Conservation (phyloP, 148 eudicot genomes). For the Spergularia marina region DNA sequence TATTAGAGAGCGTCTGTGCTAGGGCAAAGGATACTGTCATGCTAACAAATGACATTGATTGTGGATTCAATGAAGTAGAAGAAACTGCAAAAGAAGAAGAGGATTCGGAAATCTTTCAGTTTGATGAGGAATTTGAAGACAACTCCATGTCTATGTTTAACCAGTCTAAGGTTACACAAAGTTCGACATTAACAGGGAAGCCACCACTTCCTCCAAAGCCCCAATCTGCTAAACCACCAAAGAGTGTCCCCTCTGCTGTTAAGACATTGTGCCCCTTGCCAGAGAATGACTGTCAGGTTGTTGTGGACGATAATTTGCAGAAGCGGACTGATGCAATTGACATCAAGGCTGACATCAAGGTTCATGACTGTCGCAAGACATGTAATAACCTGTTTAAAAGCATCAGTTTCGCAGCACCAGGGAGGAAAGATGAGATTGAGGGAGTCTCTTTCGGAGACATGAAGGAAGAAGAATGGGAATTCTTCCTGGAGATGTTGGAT, state of each 20-base stretch:
- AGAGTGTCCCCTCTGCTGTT: conserved; percentile 18
- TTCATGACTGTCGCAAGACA: background rate
- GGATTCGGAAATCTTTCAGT: conserved; percentile 34
- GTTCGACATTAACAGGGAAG: conserved; percentile 23
- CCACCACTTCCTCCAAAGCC: conserved; percentile 43
- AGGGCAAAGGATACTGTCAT: conserved; percentile 42
- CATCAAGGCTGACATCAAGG: background rate
- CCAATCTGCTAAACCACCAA: conserved; percentile 30
- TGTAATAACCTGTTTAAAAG: conserved; percentile 39
- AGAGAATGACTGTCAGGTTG: conserved; percentile 3
- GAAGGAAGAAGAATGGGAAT: conserved; percentile 56
- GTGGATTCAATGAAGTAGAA: conserved; percentile 1
- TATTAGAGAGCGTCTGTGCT: conserved; percentile 58
- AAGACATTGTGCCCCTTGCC: background rate
- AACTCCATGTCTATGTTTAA: conserved; percentile 7
- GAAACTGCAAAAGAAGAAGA: conserved; percentile 23
- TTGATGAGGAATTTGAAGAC: conserved; percentile 43
- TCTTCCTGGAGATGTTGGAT: conserved; percentile 61
- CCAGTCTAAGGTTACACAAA: conserved; percentile 22
- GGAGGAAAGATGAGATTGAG: conserved; percentile 42
- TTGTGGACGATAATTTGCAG: background rate
- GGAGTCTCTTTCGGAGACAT: conserved; percentile 57
- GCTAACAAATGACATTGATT: conserved; percentile 9
- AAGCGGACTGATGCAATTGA: conserved; percentile 4
- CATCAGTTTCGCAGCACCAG: conserved; percentile 48